A percentile compares a stretch with the other conserved stretches of the same genome.
Evolutionary conservation across 2,329 filamentous ascomycete genomes (phyloP).

Genomic region (Aurifilum marmelostoma): DNA sequence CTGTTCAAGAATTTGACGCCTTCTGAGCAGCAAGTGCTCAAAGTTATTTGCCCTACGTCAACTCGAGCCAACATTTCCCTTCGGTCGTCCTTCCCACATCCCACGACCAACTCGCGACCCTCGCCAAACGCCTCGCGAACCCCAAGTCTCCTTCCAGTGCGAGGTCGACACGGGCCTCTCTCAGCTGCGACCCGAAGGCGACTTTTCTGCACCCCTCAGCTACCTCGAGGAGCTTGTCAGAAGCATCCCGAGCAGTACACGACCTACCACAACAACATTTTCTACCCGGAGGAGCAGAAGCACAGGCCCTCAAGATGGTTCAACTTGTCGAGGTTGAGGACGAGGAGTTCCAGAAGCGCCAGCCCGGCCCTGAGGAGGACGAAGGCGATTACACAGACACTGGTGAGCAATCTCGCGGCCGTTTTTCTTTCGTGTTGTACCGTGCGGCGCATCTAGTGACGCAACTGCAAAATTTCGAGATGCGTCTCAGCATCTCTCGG

Average conservation of each 20-base stretch:
- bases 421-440: neutral
- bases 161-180: neutral
- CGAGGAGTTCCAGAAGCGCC: constrained; percentile 82
- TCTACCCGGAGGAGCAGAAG: neutral
- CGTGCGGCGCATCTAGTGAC: constrained; percentile 15
- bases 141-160: constrained; percentile 2
- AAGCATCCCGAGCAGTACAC: neutral
- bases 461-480: constrained; percentile 27
- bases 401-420: constrained; percentile 56
- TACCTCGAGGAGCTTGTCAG: neutral
- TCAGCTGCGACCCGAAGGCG: neutral
- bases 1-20: constrained; percentile 22
- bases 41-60: constrained; percentile 5
- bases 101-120: neutral
- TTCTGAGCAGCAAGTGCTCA: constrained; percentile 6
- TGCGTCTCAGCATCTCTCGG: constrained; percentile 5
- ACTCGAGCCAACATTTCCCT: constrained; percentile 3
- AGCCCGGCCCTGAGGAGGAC: constrained; percentile 73
- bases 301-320: constrained; percentile 70
- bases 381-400: constrained; percentile 94
- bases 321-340: constrained; percentile 96
- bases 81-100: neutral
- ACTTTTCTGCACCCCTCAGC: neutral
- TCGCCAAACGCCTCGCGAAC: constrained; percentile 2
- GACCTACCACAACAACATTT: neutral